phyloP scores from a whole-genome alignment of 1,284 basidiomycete species.

The Mycosarcoma mackinlayi region DNA sequence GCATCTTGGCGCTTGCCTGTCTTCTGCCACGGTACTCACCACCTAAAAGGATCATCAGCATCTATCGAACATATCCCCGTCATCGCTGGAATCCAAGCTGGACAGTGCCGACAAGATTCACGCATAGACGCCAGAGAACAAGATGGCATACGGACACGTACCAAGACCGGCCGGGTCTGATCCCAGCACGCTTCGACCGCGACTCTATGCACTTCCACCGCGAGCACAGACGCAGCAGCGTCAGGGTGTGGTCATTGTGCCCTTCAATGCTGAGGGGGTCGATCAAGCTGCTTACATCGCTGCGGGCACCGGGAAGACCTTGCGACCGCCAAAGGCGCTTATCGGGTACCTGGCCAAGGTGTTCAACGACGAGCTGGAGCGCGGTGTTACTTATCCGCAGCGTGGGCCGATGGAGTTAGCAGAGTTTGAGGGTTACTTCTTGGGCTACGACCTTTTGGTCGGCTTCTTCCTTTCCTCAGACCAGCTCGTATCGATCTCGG shows the following conservation, averaged over 20 bases:
- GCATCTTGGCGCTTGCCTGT: too few species aligned
- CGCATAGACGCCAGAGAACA: not conserved
- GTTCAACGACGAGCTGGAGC: conserved; percentile 55
- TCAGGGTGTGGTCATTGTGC: conserved; percentile 32
- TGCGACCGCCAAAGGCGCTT: conserved; percentile 22
- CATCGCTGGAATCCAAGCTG: too few species aligned
- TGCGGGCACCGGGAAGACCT: not conserved
- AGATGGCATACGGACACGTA: conserved; percentile 56
- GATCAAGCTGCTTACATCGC: conserved; percentile 12
- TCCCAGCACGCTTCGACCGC: conserved; percentile 35
- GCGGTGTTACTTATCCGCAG: conserved; percentile 57
- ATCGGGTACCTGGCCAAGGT: conserved; percentile 37
- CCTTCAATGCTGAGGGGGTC: conserved; percentile 38
- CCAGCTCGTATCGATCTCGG: conserved; percentile 2
- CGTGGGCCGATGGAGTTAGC: conserved; percentile 37
- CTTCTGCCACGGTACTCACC: conserved; percentile 1
- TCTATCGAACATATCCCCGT: too few species aligned
- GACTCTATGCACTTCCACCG: conserved; percentile 42
- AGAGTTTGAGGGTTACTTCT: conserved; percentile 54
- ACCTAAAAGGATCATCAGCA: not conserved
- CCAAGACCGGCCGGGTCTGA: conserved; percentile 44
- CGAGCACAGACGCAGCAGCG: conserved; percentile 28
- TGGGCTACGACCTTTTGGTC: conserved; percentile 47
- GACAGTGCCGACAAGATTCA: too few species aligned
- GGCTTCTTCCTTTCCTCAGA: conserved; percentile 39